Conservation (phyloP, 495 filamentous ascomycete species). For the Aspergillus panamensis region DNA sequence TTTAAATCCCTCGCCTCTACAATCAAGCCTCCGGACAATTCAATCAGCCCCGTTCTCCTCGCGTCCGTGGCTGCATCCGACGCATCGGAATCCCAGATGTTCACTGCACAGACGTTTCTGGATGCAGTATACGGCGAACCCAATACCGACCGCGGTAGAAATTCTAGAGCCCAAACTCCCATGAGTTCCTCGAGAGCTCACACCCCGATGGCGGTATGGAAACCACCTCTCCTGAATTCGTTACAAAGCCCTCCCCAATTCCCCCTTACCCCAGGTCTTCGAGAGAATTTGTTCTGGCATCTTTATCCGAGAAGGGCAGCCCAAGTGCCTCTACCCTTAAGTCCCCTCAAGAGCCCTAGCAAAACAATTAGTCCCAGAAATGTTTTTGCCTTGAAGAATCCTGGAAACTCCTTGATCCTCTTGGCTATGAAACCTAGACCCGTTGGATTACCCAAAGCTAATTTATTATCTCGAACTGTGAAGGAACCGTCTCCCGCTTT, state of each 20-base stretch:
- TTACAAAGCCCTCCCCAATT: slow-evolving; percentile 23
- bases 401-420: slow-evolving; percentile 16
- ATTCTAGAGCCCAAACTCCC: slow-evolving; percentile 75
- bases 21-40: slow-evolving; percentile 57
- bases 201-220: slow-evolving; percentile 46
- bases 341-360: not conserved
- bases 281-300: not conserved
- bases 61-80: slow-evolving; percentile 72
- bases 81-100: slow-evolving; percentile 77
- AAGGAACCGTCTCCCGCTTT: slow-evolving; percentile 52
- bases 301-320: slow-evolving; percentile 4
- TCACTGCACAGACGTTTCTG: slow-evolving; percentile 71
- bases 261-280: slow-evolving; percentile 26
- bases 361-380: not conserved
- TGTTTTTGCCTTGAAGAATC: slow-evolving; percentile 13
- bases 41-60: slow-evolving; percentile 57
- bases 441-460: slow-evolving; percentile 30
- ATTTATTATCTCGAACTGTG: slow-evolving; percentile 32
- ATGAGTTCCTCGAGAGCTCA: slow-evolving; percentile 58
- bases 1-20: slow-evolving; percentile 72
- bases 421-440: slow-evolving; percentile 23
- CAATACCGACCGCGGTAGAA: slow-evolving; percentile 43
- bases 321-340: not conserved
- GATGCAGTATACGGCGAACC: slow-evolving; percentile 73
- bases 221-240: slow-evolving; percentile 26